Conservation (phyloP, 257 asterid species). For the Solanum tarijense region DNA sequence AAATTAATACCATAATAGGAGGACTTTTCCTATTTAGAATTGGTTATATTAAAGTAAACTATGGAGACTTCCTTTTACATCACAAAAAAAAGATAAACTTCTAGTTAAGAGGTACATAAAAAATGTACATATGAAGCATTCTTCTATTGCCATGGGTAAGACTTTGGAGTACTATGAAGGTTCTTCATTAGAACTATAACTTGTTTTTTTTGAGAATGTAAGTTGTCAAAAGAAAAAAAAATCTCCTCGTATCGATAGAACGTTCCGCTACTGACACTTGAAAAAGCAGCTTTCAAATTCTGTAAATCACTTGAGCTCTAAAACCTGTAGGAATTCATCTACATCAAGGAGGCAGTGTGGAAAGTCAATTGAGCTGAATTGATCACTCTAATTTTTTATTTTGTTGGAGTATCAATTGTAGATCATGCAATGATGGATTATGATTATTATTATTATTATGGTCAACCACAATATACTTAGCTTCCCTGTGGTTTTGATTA, state of each 20-base stretch:
- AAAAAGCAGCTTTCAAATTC: neutral
- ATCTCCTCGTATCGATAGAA: neutral
- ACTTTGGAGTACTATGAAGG: neutral
- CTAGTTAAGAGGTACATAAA: neutral
- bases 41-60: neutral
- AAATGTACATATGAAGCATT: neutral
- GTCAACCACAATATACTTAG: neutral
- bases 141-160: neutral
- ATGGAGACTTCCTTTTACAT: neutral
- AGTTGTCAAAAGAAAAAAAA: neutral
- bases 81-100: neutral
- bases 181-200: neutral
- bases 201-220: neutral
- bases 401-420: neutral
- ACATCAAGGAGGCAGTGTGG: neutral
- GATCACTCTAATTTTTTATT: neutral
- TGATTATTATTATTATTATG: neutral
- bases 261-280: neutral
- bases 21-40: neutral
- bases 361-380: neutral
- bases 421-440: neutral
- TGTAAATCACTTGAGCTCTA: neutral
- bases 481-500: neutral
- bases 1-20: neutral
- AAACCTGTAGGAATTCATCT: neutral